These are phyloP conservation scores for Nakazawaea molendinolei DNA, from an alignment of 805 yeast species.

Conservation along the genomic window DNA sequence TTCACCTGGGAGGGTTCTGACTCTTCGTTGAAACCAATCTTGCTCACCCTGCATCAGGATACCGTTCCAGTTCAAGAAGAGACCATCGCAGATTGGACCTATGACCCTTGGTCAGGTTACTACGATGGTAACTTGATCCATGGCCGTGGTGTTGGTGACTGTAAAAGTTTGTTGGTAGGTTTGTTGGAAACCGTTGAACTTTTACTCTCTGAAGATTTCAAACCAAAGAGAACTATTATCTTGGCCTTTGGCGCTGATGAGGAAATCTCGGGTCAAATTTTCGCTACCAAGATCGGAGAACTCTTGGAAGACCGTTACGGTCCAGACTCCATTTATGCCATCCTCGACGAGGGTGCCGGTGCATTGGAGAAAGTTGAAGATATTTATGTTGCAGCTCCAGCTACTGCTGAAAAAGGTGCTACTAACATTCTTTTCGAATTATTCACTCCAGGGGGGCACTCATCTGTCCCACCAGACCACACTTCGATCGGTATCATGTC, in stretches of 20 bases:
- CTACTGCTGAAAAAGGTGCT: slow-evolving; percentile 41
- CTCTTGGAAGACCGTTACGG: slow-evolving; percentile 52
- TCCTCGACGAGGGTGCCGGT: slow-evolving; percentile 49
- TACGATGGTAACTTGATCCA: slow-evolving; percentile 61
- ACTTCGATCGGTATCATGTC: slow-evolving; percentile 73
- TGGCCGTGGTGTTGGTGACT: slow-evolving; percentile 78
- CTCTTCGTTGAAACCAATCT: slow-evolving; percentile 46
- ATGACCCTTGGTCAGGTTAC: slow-evolving; percentile 63
- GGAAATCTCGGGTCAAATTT: slow-evolving; percentile 58
- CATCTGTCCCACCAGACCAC: slow-evolving; percentile 58
- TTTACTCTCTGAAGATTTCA: slow-evolving; percentile 38
- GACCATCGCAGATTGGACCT: slow-evolving; percentile 51
- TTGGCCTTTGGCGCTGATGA: slow-evolving; percentile 76
- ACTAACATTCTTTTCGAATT: slow-evolving; percentile 39
- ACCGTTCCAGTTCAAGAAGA: slow-evolving; percentile 69
- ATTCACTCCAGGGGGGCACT: slow-evolving; percentile 51
- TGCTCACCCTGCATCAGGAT: slow-evolving; percentile 75
- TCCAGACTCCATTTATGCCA: slow-evolving; percentile 46
- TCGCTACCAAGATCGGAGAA: slow-evolving; percentile 49
- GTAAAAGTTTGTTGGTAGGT: slow-evolving; percentile 63
- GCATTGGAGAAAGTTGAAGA: slow-evolving; percentile 26
- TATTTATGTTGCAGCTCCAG: slow-evolving; percentile 37
- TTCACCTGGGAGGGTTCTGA: slow-evolving; percentile 59
- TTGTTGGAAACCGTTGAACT: slow-evolving; percentile 61
- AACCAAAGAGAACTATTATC: slow-evolving; percentile 57